phyloP scores from a whole-genome alignment of 768 basidiomycete genomes.

The Lactifluus subvellereus region DNA sequence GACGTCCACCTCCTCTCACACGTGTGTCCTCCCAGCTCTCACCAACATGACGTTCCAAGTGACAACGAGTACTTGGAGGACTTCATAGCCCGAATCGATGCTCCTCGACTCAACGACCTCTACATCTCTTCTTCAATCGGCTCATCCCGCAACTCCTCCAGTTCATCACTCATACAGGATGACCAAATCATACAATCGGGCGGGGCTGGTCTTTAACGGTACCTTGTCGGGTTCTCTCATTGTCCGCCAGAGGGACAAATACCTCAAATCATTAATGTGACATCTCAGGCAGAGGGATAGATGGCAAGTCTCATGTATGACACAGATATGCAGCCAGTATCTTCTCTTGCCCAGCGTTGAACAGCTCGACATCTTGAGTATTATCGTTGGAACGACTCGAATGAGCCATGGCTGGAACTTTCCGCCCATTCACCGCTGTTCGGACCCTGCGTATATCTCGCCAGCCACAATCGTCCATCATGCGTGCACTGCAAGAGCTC shows the following conservation, averaged over 20 bases:
- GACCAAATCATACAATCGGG: background rate
- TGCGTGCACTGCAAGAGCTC: too few relatives aligned
- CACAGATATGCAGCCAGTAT: background rate
- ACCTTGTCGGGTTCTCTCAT: background rate
- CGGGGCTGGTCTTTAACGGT: background rate
- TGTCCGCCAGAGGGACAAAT: background rate
- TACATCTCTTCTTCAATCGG: background rate
- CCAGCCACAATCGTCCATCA: too few relatives aligned
- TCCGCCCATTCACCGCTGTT: background rate
- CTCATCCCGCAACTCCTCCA: background rate
- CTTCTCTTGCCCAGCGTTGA: background rate
- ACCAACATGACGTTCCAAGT: background rate
- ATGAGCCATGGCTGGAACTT: background rate
- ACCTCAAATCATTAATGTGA: background rate
- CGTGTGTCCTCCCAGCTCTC: background rate
- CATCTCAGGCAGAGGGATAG: background rate
- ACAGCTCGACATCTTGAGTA: background rate
- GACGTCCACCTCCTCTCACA: too few relatives aligned
- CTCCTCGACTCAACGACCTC: background rate
- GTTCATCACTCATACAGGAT: background rate
- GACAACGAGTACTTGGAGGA: conserved; percentile 6
- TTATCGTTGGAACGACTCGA: background rate
- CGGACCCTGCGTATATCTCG: background rate
- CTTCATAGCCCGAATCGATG: background rate
- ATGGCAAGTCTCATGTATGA: background rate